These are phyloP conservation scores for Protomyces macrosporus DNA, from an alignment of 1,139 yeast genomes.

Conservation along the genomic window DNA sequence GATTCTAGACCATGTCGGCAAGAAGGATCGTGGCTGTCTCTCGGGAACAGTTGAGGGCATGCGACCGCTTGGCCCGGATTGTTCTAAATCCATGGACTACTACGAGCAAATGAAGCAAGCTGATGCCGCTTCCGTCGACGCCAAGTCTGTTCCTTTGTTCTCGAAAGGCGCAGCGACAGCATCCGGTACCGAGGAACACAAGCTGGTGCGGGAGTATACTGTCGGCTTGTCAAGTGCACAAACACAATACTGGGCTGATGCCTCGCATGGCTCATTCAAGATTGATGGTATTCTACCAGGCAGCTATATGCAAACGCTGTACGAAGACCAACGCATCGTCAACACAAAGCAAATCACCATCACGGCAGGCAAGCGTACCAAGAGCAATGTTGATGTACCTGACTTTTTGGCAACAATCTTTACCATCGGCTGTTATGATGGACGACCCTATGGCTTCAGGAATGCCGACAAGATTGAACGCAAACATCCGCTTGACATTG, in stretches of 20 bases:
- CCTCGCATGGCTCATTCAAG: background rate
- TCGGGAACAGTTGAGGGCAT: background rate
- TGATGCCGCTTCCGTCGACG: too few species aligned
- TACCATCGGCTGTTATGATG: background rate
- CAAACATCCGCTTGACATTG: background rate
- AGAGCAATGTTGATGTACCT: background rate
- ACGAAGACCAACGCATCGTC: background rate
- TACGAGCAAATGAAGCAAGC: background rate
- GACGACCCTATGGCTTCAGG: background rate
- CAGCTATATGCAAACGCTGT: background rate
- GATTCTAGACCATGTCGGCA: background rate
- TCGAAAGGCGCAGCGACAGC: too few species aligned
- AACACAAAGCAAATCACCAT: background rate
- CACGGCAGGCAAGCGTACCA: background rate
- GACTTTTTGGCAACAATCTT: background rate
- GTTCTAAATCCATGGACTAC: background rate
- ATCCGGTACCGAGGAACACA: too few species aligned
- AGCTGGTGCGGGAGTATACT: background rate
- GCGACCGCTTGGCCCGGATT: background rate
- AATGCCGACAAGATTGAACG: background rate
- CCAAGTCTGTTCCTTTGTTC: too few species aligned
- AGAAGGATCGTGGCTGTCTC: background rate
- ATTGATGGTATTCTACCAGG: background rate
- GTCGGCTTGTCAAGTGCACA: background rate
- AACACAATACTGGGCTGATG: background rate